Percentiles rank a stretch among this genome's conserved stretches.
Evolutionary conservation across 495 filamentous ascomycete genomes (phyloP).

Genomic region (Talaromyces ruber): DNA sequence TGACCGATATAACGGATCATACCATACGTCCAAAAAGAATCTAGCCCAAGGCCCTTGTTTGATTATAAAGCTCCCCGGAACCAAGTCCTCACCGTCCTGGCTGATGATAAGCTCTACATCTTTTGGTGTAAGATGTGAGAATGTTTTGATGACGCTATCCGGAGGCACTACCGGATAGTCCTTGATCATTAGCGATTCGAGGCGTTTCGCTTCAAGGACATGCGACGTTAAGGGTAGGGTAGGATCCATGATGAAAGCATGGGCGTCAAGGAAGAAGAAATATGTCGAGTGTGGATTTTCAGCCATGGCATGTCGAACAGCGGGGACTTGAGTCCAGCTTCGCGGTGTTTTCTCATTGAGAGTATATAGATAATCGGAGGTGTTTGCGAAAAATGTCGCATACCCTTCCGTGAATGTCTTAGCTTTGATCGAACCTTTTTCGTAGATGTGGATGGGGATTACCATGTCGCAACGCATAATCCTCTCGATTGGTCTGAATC

Average conservation of each 20-base stretch:
- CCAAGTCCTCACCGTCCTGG: constrained; percentile 77
- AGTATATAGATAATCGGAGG: constrained; percentile 56
- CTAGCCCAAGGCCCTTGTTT: constrained; percentile 80
- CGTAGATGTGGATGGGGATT: constrained; percentile 18
- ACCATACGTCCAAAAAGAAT: constrained; percentile 94
- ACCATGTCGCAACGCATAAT: constrained; percentile 89
- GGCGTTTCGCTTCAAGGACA: constrained; percentile 52
- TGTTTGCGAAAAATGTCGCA: constrained; percentile 69
- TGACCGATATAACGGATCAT: constrained; percentile 81
- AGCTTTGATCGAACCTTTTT: not conserved
- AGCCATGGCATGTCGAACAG: constrained; percentile 85
- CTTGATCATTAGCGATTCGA: constrained; percentile 76
- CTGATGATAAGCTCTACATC: constrained; percentile 77
- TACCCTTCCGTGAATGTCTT: constrained; percentile 53
- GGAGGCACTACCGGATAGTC: constrained; percentile 86
- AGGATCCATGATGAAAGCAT: constrained; percentile 88
- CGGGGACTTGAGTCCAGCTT: constrained; percentile 74
- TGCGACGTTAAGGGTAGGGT: constrained; percentile 57
- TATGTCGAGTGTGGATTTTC: constrained; percentile 62
- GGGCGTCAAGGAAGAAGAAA: constrained; percentile 77
- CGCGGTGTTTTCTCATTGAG: constrained; percentile 54
- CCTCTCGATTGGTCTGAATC: constrained; percentile 71
- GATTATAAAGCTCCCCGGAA: constrained; percentile 68
- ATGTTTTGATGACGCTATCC: constrained; percentile 94
- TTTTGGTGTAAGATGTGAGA: constrained; percentile 64